These are phyloP conservation scores for Mycotypha africana DNA, from an alignment of 371 early-diverging fungal genomes.

Conservation along the genomic window DNA sequence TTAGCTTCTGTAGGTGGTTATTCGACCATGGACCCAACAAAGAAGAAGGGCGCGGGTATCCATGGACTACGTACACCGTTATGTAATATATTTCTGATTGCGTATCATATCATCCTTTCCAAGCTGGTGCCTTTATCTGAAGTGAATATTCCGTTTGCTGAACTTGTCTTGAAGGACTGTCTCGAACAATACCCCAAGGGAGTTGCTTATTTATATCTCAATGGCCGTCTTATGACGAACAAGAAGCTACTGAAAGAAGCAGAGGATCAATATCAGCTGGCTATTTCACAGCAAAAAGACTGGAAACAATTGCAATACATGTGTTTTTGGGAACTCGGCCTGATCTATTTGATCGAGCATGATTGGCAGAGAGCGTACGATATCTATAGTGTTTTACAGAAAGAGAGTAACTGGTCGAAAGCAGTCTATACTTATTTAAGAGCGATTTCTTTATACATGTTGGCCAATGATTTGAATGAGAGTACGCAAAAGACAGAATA, in stretches of 20 bases:
- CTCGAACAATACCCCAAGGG: slow-evolving; percentile 48
- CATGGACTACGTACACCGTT: slow-evolving; percentile 42
- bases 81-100: slow-evolving; percentile 56
- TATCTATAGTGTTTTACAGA: slow-evolving; percentile 46
- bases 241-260: slow-evolving; percentile 45
- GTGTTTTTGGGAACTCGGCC: slow-evolving; percentile 71
- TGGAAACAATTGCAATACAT: slow-evolving; percentile 75
- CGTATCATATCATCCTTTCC: slow-evolving; percentile 67
- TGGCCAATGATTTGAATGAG: slow-evolving; percentile 2
- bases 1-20: slow-evolving; percentile 56
- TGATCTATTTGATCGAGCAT: slow-evolving; percentile 40
- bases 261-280: slow-evolving; percentile 35
- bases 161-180: slow-evolving; percentile 29
- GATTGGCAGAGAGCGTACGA: slow-evolving; percentile 50
- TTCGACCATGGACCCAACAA: slow-evolving; percentile 4
- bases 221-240: slow-evolving; percentile 48
- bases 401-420: slow-evolving; percentile 75
- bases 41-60: too few species aligned
- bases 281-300: slow-evolving; percentile 48
- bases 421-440: slow-evolving; percentile 66
- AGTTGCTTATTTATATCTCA: slow-evolving; percentile 61
- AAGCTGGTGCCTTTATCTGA: slow-evolving; percentile 50
- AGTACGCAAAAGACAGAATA: slow-evolving; percentile 7
- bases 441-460: slow-evolving; percentile 48
- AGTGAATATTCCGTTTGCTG: slow-evolving; percentile 42